Percentiles rank a stretch among this genome's conserved stretches.
phyloP scores from a whole-genome alignment of 106 monocot genomes.

The Iris macrosiphon region DNA sequence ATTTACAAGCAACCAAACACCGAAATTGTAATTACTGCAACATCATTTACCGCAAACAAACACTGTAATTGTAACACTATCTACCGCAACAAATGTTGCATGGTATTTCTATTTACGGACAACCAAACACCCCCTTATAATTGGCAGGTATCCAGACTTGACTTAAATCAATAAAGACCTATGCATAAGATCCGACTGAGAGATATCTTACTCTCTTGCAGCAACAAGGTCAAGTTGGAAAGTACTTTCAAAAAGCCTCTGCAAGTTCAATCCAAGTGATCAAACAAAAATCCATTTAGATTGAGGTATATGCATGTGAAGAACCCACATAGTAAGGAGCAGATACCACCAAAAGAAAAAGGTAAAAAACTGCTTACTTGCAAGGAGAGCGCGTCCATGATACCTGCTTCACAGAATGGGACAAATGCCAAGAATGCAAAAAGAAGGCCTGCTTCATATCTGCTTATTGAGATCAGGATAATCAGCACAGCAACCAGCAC shows the following conservation, averaged over 20 bases:
- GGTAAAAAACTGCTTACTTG: constrained; percentile 49
- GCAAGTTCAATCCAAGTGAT: constrained; percentile 8
- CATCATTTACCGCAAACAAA: no score
- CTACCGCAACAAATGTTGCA: no score
- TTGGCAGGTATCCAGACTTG: no score
- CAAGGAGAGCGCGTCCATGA: constrained; percentile 81
- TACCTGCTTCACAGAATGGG: constrained; percentile 85
- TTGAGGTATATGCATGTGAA: neutral
- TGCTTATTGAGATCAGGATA: constrained; percentile 19
- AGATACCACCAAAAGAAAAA: constrained; percentile 1
- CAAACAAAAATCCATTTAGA: neutral
- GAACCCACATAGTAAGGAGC: neutral
- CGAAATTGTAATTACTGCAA: no score
- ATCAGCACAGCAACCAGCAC: neutral
- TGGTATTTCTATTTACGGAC: no score
- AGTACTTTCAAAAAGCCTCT: constrained; percentile 93
- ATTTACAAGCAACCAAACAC: no score
- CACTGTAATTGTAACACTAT: no score
- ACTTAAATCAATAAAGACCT: no score
- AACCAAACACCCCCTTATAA: no score
- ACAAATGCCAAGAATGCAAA: constrained; percentile 91
- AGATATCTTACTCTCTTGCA: constrained; percentile 80
- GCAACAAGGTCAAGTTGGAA: constrained; percentile 86
- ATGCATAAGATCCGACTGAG: no score
- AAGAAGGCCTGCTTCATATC: constrained; percentile 94